Evolutionary conservation across 768 basidiomycete species (phyloP), one percentile per base, ranked within the genome.

Genomic region (Podaxis carcinomalis): DNA sequence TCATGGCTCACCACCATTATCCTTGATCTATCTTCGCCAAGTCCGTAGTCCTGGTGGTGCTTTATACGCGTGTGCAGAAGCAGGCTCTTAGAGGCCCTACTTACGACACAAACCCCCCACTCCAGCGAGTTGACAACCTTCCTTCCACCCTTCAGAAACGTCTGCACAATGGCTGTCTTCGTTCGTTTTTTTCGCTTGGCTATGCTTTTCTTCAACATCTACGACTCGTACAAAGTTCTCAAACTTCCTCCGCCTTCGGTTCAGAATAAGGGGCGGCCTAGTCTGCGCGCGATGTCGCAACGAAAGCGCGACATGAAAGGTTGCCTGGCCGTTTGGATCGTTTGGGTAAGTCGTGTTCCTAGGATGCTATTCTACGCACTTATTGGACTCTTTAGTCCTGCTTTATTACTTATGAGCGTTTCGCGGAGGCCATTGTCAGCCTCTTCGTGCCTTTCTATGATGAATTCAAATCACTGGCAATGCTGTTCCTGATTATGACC

Each of bases 291-390:
- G 10, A 69, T 87, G 64, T 81, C 86, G 25, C 87, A 88, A 71
- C 79, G 92, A 67, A 94, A 94, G 72, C 82, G 92, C 62, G 84
- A 87, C 68, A 88, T 94, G 82, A 94, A 94, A 71, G 91, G 92
- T 19, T 87, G 85, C 69, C 75, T 94, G 51, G 84, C 90, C 39
- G 83, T 93, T 13, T 94, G 93, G 93, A 79, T 91, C 46, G 85
- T 94, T 64, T 94, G 90, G 89, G 92, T 91, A 75, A 74, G 77
- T 72, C 56, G 10, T 23, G 40, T 56, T 60, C 51, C 47, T 25
- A 16, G 7, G 36, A 32, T 46, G 50, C 19, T 16, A 1, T n/a
- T 52, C 13, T 19, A 61, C 23, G 25, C 19, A 44, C 59, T 39
- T 63, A 68, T 57, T 35, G 28, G n/a, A 40, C n/a, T 19, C 62